Evolutionary conservation across 2,329 filamentous ascomycete species (phyloP).

Genomic region (Alternaria sp.): DNA sequence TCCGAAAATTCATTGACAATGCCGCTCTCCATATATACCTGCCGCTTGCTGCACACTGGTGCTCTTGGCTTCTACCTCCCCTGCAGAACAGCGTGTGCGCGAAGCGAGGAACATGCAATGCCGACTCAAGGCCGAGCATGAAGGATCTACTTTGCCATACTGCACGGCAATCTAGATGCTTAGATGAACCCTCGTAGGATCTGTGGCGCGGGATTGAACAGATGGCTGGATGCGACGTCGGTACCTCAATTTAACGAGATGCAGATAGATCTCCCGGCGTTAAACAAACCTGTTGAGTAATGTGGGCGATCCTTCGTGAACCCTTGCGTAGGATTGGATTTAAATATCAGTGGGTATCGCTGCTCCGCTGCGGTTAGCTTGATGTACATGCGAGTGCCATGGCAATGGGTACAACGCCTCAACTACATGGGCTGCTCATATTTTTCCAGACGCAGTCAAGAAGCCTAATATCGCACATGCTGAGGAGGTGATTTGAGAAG

Average conservation of each 20-base stretch:
- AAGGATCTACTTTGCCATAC: not conserved
- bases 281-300: not conserved
- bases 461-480: too few species aligned
- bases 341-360: not conserved
- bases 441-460: not conserved
- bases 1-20: not conserved
- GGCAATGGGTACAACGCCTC: not conserved
- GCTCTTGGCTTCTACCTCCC: not conserved
- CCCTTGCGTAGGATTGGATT: not conserved
- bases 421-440: not conserved
- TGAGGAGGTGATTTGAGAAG: not conserved
- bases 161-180: not conserved
- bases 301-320: not conserved
- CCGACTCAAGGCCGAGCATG: not conserved
- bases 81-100: not conserved
- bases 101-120: not conserved
- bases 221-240: not conserved
- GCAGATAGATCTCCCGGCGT: not conserved
- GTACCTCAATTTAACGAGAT: not conserved
- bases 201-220: not conserved
- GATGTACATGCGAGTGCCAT: not conserved
- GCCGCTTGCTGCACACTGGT: not conserved
- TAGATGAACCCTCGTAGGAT: not conserved
- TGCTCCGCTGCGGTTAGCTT: not conserved
- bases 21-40: not conserved